Percentiles rank a stretch among this genome's conserved stretches.
phyloP scores from a whole-genome alignment of 148 eudicot genomes.

The Rhododendron henanense region DNA sequence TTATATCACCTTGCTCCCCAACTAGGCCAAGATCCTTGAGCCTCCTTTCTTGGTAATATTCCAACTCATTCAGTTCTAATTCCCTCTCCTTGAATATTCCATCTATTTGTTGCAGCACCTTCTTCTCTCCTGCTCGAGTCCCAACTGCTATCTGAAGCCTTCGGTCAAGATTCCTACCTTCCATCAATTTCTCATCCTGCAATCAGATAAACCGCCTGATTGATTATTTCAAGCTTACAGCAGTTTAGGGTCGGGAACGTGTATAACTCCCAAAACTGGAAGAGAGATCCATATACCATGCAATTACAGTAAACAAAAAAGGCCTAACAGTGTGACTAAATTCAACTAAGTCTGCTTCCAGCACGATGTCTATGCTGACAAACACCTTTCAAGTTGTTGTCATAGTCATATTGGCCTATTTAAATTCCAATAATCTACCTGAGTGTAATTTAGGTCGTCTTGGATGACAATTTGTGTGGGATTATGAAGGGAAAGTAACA shows the following conservation, averaged over 20 bases:
- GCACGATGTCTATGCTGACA: neutral
- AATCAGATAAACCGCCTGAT: neutral
- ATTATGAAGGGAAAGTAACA: neutral
- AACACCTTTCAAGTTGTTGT: neutral
- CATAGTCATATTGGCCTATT: neutral
- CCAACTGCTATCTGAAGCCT: constrained; percentile 57
- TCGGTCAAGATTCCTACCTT: constrained; percentile 44
- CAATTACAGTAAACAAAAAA: neutral
- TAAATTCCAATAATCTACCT: neutral
- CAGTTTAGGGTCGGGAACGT: neutral
- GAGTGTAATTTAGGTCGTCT: neutral
- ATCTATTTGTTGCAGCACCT: constrained; percentile 75
- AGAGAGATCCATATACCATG: neutral
- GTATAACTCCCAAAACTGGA: neutral
- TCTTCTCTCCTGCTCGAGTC: constrained; percentile 81
- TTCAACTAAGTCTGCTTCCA: neutral
- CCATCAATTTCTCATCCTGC: constrained; percentile 78
- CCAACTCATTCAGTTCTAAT: constrained; percentile 53
- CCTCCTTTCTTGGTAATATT: constrained; percentile 93
- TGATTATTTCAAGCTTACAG: neutral
- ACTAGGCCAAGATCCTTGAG: constrained; percentile 85
- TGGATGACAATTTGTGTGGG: neutral
- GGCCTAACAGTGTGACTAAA: neutral
- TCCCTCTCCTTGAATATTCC: constrained; percentile 64
- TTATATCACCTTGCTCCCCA: constrained; percentile 84